Evolutionary conservation across 768 basidiomycete genomes (phyloP), one percentile per base, ranked within the genome.

Genomic region (Ephemerocybe angulata): DNA sequence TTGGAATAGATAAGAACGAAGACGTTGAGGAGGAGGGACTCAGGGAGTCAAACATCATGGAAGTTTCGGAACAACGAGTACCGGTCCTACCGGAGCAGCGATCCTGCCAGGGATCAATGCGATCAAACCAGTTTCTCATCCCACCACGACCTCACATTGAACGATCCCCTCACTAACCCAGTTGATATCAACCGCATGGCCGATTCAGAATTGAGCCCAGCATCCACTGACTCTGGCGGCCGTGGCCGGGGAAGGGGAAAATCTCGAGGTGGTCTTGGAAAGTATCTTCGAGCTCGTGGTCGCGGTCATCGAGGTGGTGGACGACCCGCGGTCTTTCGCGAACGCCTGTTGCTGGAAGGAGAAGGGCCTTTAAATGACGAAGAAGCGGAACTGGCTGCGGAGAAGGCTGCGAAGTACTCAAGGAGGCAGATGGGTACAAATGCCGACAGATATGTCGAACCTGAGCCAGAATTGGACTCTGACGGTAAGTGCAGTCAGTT

Each of bases 211-310:
- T 35, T 51, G 43, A 22, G 43, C 33, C 3, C 38, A 29, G 38
- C 12, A 2, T 41, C 58, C 2, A 27, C 59, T 22, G 21, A 51
- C 3, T n/a, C 54, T 21, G 48, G 63, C 48, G 62, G 66, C 8
- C 76, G 82, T 3, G 76, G 76, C 2, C 62, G 80, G 53, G 82
- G 82, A 0, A 69, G 82, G 54, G 77, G 81, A 24, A 80, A 77
- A 62, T 81, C 84, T 50, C 77, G 86, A 50, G 87, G 88, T 1
- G 86, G 87, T 2, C 70, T 83, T 3, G 88, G 88, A 0, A 90
- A 90, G 69, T 87, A 86, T 62, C 75, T 90, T 19, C 82, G 88
- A 25, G 86, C 88, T 11, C 71, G 85, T 3, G 88, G 88, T 3
- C 71, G 85, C 40, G 84, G 85, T 3, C 72, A 54, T 50, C 60